phyloP scores from a whole-genome alignment of 345 rosid genomes.

The Moricandia moricandioides region DNA sequence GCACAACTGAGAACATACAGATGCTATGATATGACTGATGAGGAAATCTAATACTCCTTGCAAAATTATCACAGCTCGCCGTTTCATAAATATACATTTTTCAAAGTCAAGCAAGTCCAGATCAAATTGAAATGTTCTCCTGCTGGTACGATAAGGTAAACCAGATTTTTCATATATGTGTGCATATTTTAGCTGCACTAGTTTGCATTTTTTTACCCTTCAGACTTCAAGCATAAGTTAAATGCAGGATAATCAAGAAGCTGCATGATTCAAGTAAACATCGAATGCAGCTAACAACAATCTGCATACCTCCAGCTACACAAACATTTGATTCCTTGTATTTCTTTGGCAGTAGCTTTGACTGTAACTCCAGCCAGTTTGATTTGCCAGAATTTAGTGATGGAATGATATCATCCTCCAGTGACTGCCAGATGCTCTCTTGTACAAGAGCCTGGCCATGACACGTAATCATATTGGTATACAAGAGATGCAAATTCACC shows the following conservation, averaged over 20 bases:
- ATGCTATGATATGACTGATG: conserved; percentile 13
- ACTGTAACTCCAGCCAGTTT: conserved; percentile 94
- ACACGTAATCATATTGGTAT: conserved; percentile 9
- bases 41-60: conserved; percentile 4
- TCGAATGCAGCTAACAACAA: conserved; percentile 34
- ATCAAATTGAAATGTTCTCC: conserved; percentile 9
- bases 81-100: conserved; percentile 3
- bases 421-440: conserved; percentile 79
- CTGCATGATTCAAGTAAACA: conserved; percentile 3
- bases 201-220: conserved; percentile 7
- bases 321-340: conserved; percentile 78
- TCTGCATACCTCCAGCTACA: conserved; percentile 94
- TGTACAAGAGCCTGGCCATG: conserved; percentile 57
- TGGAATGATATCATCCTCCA: conserved; percentile 91
- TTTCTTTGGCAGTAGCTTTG: conserved; percentile 64
- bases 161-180: conserved; percentile 6
- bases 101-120: conserved; percentile 2
- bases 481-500: conserved; percentile 9
- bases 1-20: conserved; percentile 17
- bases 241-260: conserved; percentile 11
- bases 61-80: conserved; percentile 2
- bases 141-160: conserved; percentile 12
- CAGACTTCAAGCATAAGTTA: conserved; percentile 10
- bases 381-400: conserved; percentile 64
- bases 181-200: not conserved